These are phyloP conservation scores for Gymnopilus junonius DNA, from an alignment of 768 basidiomycete species.

Conservation along the genomic window DNA sequence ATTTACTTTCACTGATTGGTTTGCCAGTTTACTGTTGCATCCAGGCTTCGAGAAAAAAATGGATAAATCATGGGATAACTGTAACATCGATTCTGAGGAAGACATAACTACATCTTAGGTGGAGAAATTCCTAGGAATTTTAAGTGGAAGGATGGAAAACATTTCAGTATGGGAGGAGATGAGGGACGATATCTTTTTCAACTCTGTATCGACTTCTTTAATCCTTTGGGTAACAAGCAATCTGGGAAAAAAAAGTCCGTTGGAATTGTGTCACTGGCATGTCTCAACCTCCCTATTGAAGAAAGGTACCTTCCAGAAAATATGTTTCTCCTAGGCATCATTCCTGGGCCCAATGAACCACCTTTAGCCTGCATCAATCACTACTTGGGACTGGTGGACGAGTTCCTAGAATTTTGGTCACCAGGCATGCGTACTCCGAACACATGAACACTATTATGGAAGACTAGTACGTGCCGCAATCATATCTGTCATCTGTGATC, in stretches of 20 bases:
- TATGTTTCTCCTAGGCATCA: conserved; percentile 40
- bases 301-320: conserved; percentile 37
- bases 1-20: conserved; percentile 28
- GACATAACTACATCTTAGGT: conserved; percentile 4
- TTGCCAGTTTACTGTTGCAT: conserved; percentile 25
- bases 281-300: conserved; percentile 39
- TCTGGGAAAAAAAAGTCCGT: conserved; percentile 28
- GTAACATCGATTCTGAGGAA: not conserved
- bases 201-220: conserved; percentile 39
- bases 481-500: conserved; percentile 38
- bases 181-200: conserved; percentile 31
- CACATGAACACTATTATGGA: conserved; percentile 25
- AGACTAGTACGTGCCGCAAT: conserved; percentile 30
- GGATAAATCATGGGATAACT: conserved; percentile 16
- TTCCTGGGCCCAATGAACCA: conserved; percentile 45
- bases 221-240: conserved; percentile 34
- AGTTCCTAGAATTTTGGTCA: conserved; percentile 38
- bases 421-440: conserved; percentile 34
- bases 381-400: conserved; percentile 38
- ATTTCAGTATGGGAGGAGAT: conserved; percentile 17
- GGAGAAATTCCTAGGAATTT: conserved; percentile 28
- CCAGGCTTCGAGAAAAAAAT: conserved; percentile 31
- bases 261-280: conserved; percentile 34
- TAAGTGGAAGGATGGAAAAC: conserved; percentile 27
- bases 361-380: conserved; percentile 38